Base-by-base conservation (phyloP, 1,284 basidiomycete genomes). In the Marasmius oreades region DNA sequence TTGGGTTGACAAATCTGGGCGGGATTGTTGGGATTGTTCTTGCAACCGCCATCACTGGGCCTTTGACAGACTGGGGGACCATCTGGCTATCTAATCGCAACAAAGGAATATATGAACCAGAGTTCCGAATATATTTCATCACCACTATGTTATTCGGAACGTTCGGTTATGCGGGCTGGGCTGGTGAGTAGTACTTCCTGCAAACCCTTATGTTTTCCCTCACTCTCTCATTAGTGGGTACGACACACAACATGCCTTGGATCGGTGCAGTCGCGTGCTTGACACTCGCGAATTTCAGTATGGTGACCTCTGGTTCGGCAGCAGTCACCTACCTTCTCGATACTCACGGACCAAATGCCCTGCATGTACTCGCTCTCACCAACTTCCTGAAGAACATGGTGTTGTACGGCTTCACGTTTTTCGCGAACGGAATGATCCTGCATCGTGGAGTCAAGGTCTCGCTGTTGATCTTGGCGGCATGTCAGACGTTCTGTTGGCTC, bases 381-480 rank as follows among this genome's bases (percentile, higher is more conserved):
- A 78, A 77, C 63, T 75, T 78, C 58, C 62, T 65, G 51, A 78
- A 78, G 63, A 75, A 76, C 56, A 70, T 77, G 64, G 72, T 78
- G 43, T 66, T 74, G 18, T 78, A 77, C 60, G 72, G 70, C 2
- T 74, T 77, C 58, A 76, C 72, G 18, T 76, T 77, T 62, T 77
- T 77, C 59, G 74, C 74, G 2, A 77, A 77, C 59, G 72, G 73
- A 42, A 76, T 77, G 70, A 68, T 77, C 28, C 60, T 66, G 42
- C 55, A 59, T 22, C 63, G 67, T 39, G 73, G 74, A n/a, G 73
- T 75, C 52, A 72, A 69, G 53, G 64, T 67, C 1, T 71, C 73
- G 10, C 63, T 76, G 16, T 64, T 74, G 31, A 76, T 75, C 55
- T 66, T 76, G 16, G 71, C 70, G 16, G 68, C 59, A 8, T 73